phyloP scores from a whole-genome alignment of 768 basidiomycete species.

The Leccinellum rugosiceps region DNA sequence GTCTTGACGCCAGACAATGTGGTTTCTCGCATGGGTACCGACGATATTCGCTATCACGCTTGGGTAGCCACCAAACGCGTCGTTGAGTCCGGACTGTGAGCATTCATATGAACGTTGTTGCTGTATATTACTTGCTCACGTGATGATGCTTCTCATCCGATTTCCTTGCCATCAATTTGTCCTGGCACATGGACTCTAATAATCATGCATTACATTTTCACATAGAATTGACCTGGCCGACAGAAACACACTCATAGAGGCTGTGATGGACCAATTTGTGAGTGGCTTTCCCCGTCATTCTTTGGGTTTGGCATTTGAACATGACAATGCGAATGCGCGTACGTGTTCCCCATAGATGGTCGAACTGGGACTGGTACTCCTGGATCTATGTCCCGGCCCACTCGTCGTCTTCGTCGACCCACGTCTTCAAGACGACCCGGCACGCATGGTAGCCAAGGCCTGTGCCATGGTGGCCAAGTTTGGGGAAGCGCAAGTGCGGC shows the following conservation, averaged over 20 bases:
- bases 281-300: slow-evolving; percentile 8
- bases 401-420: slow-evolving; percentile 54
- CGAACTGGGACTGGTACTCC: slow-evolving; percentile 44
- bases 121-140: background rate
- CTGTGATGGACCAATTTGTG: slow-evolving; percentile 31
- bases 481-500: slow-evolving; percentile 36
- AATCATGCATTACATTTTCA: background rate
- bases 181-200: background rate
- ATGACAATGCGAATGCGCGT: background rate
- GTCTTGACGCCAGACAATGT: slow-evolving; percentile 35
- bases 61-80: slow-evolving; percentile 34
- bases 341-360: slow-evolving; percentile 39
- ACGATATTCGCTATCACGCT: slow-evolving; percentile 32
- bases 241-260: slow-evolving; percentile 16
- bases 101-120: background rate
- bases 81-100: slow-evolving; percentile 25
- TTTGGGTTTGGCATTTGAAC: background rate
- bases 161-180: background rate
- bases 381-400: slow-evolving; percentile 44
- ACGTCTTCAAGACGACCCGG: slow-evolving; percentile 35
- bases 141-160: background rate
- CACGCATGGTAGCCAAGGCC: slow-evolving; percentile 43
- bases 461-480: slow-evolving; percentile 40
- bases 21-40: slow-evolving; percentile 18
- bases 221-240: slow-evolving; percentile 14